These are phyloP conservation scores for Vigna trinervia DNA, from an alignment of 306 rosid genomes.

Conservation along the genomic window DNA sequence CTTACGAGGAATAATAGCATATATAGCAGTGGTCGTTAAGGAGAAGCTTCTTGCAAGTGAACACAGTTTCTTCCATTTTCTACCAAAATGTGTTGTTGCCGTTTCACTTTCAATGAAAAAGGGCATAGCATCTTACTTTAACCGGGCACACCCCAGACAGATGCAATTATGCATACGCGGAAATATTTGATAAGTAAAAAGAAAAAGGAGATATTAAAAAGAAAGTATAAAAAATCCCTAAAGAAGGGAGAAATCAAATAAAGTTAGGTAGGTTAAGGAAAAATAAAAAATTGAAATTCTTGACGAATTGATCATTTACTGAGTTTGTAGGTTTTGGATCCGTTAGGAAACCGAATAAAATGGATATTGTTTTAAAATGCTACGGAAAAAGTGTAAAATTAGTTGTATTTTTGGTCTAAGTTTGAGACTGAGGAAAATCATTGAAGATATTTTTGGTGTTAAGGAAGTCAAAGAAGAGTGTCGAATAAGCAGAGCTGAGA, in stretches of 20 bases:
- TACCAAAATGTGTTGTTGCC: not conserved
- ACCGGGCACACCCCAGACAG: not conserved
- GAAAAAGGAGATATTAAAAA: not conserved
- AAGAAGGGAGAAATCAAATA: not conserved
- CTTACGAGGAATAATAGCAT: not conserved
- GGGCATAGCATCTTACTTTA: slow-evolving; percentile 7
- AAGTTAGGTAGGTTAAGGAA: not conserved
- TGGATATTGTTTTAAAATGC: not conserved
- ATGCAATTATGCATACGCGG: no score
- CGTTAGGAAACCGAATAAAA: no score
- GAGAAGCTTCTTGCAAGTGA: not conserved
- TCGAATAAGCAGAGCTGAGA: slow-evolving; percentile 8
- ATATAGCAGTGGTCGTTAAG: no score
- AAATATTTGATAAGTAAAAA: not conserved
- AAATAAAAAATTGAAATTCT: not conserved
- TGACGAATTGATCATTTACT: no score
- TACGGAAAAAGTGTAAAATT: not conserved
- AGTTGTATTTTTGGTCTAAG: slow-evolving; percentile 13
- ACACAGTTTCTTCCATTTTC: not conserved
- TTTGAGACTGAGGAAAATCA: slow-evolving; percentile 6
- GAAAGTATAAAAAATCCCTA: not conserved
- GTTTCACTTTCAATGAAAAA: slow-evolving; percentile 1
- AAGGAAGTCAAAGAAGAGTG: slow-evolving; percentile 36
- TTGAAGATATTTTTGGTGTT: slow-evolving; percentile 18
- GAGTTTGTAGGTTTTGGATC: no score